Evolutionary conservation across 257 asterid species (phyloP).

Genomic region (Solanum paucissectum): DNA sequence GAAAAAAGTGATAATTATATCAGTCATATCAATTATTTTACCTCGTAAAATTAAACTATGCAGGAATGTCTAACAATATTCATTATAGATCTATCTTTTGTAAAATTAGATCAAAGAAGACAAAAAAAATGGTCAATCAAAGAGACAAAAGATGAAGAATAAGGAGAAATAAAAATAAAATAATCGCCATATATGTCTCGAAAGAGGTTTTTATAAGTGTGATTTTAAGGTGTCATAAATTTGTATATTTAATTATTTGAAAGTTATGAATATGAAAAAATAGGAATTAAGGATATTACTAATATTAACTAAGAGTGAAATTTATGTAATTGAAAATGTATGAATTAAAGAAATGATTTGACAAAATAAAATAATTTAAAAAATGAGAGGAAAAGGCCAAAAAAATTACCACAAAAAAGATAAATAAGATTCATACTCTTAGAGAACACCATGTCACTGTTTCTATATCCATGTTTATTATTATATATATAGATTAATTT

Average conservation of each 20-base stretch:
- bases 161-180: no score
- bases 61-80: background rate
- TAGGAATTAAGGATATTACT: no score
- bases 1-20: background rate
- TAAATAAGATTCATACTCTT: background rate
- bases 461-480: no score
- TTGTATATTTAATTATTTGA: no score
- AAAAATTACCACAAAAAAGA: background rate
- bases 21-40: no score
- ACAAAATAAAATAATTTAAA: no score
- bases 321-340: no score
- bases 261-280: background rate
- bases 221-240: background rate
- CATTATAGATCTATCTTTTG: no score
- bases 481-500: no score
- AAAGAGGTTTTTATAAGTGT: background rate
- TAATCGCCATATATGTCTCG: no score
- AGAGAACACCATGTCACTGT: background rate
- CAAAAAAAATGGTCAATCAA: background rate
- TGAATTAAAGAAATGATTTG: background rate
- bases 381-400: background rate
- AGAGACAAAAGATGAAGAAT: background rate
- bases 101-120: background rate
- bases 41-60: background rate
- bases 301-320: background rate